Percentiles rank a stretch among this genome's conserved stretches.
Evolutionary conservation across 805 yeast genomes (phyloP).

Genomic region (Candida nonsorbophila): DNA sequence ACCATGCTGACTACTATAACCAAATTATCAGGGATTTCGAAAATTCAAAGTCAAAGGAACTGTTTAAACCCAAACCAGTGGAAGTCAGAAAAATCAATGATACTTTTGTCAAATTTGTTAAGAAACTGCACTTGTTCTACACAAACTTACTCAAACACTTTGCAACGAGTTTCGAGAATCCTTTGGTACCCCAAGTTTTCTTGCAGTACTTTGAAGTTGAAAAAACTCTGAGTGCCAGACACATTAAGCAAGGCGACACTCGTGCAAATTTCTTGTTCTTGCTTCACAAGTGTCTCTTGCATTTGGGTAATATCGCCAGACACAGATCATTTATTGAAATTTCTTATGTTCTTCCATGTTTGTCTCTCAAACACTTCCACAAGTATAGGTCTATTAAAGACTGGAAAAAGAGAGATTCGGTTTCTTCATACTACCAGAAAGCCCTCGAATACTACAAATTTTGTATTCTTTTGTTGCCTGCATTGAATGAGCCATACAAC

Average conservation of each 20-base stretch:
- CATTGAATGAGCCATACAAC: constrained; percentile 62
- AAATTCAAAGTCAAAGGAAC: constrained; percentile 5
- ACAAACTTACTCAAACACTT: constrained; percentile 35
- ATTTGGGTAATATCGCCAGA: constrained; percentile 55
- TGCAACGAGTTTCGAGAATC: constrained; percentile 30
- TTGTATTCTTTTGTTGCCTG: constrained; percentile 56
- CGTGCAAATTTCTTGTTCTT: constrained; percentile 35
- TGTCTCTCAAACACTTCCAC: constrained; percentile 21
- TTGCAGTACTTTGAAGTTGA: constrained; percentile 21
- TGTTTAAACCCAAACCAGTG: constrained; percentile 34
- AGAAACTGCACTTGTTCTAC: constrained; percentile 46
- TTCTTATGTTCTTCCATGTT: constrained; percentile 33
- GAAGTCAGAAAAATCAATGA: constrained; percentile 55
- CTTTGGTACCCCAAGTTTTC: constrained; percentile 25
- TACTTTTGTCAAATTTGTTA: constrained; percentile 43
- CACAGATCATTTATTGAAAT: constrained; percentile 48
- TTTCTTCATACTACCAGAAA: constrained; percentile 17
- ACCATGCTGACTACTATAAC: constrained; percentile 21
- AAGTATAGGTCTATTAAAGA: constrained; percentile 24
- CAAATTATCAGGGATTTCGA: constrained; percentile 9
- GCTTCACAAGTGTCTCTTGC: constrained; percentile 45
- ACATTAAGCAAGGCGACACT: constrained; percentile 10
- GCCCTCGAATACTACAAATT: constrained; percentile 37
- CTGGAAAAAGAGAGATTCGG: constrained; percentile 34
- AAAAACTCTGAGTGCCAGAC: constrained; percentile 8